These are phyloP conservation scores for Phytophthora cryptogea DNA, from an alignment of 352 stramenopile genomes.

Conservation along the genomic window DNA sequence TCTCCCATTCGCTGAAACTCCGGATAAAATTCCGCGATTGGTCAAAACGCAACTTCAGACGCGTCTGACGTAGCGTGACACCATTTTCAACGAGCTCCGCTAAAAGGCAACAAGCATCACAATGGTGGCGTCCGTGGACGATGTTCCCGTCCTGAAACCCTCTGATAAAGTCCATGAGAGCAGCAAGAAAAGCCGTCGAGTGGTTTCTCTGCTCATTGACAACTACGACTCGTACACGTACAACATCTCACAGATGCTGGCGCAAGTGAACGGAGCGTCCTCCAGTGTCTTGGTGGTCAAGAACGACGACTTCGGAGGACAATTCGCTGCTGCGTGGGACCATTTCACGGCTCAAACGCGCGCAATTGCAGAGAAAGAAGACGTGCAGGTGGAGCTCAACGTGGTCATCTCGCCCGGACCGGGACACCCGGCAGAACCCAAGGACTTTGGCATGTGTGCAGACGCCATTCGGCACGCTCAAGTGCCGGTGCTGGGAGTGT, in stretches of 20 bases:
- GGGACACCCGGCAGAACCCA: conserved; percentile 72
- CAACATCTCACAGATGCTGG: conserved; percentile 96
- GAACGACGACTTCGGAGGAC: conserved; percentile 90
- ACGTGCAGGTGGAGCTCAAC: conserved; percentile 54
- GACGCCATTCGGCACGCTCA: conserved; percentile 62
- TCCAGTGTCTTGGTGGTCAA: conserved; percentile 85
- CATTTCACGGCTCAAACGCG: conserved; percentile 52
- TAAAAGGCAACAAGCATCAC: neutral
- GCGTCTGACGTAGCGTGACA: conserved; percentile 19
- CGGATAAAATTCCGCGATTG: conserved; percentile 18
- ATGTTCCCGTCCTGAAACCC: conserved; percentile 6
- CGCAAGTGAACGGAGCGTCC: conserved; percentile 83
- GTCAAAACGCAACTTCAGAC: conserved; percentile 18
- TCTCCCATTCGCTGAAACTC: conserved; percentile 18
- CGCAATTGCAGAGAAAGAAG: conserved; percentile 21
- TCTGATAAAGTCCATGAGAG: neutral
- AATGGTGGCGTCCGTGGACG: conserved; percentile 44
- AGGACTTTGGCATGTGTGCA: conserved; percentile 90
- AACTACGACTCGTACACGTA: conserved; percentile 99
- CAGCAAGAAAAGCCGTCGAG: conserved; percentile 31
- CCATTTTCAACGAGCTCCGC: conserved; percentile 13
- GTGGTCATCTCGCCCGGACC: conserved; percentile 93
- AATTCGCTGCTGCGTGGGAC: conserved; percentile 63
- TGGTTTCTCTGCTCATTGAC: conserved; percentile 93
- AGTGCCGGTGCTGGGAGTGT: conserved; percentile 95